Evolutionary conservation across 768 basidiomycete species (phyloP).

Genomic region (Suillus lakei): DNA sequence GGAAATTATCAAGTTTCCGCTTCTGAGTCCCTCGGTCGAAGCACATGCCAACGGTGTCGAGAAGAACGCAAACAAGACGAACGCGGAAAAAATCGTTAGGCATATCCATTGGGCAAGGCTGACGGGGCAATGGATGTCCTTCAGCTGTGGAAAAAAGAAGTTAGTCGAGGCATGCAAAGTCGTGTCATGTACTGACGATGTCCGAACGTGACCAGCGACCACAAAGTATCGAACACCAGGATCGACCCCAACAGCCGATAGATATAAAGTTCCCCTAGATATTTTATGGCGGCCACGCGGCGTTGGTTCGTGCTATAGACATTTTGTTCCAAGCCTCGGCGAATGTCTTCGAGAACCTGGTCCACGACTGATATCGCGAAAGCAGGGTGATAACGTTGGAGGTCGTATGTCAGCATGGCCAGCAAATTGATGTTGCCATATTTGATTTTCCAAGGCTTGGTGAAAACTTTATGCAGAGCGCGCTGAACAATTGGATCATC

Average conservation of each 20-base stretch:
- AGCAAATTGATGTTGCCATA: conserved; percentile 87
- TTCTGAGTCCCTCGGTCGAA: conserved; percentile 94
- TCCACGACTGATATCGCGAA: conserved; percentile 91
- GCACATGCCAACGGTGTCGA: conserved; percentile 97
- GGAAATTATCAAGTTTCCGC: conserved; percentile 91
- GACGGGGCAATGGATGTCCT: conserved; percentile 82
- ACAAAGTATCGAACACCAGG: conserved; percentile 91
- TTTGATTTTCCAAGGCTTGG: conserved; percentile 98
- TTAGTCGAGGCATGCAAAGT: conserved; percentile 16
- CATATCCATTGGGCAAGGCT: conserved; percentile 79
- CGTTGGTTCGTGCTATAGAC: conserved; percentile 95
- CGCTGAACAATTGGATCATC: conserved; percentile 68
- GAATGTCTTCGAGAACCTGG: conserved; percentile 92
- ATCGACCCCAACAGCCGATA: conserved; percentile 89
- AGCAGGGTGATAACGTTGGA: conserved; percentile 90
- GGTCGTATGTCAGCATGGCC: conserved; percentile 94
- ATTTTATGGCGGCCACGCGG: conserved; percentile 89
- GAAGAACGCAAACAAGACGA: conserved; percentile 86
- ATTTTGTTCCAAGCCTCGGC: conserved; percentile 91
- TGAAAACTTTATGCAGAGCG: conserved; percentile 86
- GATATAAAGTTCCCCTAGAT: conserved; percentile 96
- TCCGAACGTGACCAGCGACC: conserved; percentile 94
- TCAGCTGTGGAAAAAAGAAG: conserved; percentile 64
- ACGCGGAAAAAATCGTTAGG: conserved; percentile 97
- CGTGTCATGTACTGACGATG: conserved; percentile 71